Percentiles rank a stretch among this genome's conserved stretches.
Evolutionary conservation across 192 early-diverging fungal genomes (phyloP).

Genomic region (Helicostylum pulchrum): DNA sequence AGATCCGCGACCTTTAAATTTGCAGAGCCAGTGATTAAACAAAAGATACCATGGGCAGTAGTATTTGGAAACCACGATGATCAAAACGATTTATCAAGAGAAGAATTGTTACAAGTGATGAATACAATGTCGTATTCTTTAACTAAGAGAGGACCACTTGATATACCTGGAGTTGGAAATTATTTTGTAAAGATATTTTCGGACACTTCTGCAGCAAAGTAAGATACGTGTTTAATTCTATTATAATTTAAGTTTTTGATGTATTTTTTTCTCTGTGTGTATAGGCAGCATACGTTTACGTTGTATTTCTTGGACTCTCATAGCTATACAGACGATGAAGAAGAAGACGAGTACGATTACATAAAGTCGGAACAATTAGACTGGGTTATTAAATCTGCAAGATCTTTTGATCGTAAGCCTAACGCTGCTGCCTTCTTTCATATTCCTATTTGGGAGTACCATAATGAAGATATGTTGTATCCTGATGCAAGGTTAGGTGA

Average conservation of each 20-base stretch:
- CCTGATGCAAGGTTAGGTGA: constrained; percentile 12
- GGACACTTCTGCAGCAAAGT: constrained; percentile 1
- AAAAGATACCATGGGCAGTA: constrained; percentile 29
- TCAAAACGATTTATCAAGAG: constrained; percentile 40
- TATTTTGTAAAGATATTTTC: constrained; percentile 38
- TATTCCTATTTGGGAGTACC: constrained; percentile 34
- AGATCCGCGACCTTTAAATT: constrained; percentile 27
- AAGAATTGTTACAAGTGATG: constrained; percentile 41
- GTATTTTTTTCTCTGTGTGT: neutral
- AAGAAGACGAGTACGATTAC: constrained; percentile 33
- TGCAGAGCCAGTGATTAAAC: constrained; percentile 20
- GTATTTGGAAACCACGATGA: constrained; percentile 50
- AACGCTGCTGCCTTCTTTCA: constrained; percentile 49
- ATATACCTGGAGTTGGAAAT: constrained; percentile 41
- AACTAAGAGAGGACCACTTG: constrained; percentile 34
- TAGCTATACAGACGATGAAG: constrained; percentile 31
- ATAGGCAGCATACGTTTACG: constrained; percentile 24
- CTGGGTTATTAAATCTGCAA: constrained; percentile 39
- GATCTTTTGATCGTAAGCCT: constrained; percentile 28
- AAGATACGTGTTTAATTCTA: neutral
- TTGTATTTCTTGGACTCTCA: constrained; percentile 46
- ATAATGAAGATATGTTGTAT: neutral
- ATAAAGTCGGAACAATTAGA: constrained; percentile 45
- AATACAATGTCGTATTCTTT: constrained; percentile 37
- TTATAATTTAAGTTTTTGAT: constrained; percentile 5